These are phyloP conservation scores for Lichtheimia corymbifera DNA, from an alignment of 371 early-diverging fungal genomes.

Conservation along the genomic window DNA sequence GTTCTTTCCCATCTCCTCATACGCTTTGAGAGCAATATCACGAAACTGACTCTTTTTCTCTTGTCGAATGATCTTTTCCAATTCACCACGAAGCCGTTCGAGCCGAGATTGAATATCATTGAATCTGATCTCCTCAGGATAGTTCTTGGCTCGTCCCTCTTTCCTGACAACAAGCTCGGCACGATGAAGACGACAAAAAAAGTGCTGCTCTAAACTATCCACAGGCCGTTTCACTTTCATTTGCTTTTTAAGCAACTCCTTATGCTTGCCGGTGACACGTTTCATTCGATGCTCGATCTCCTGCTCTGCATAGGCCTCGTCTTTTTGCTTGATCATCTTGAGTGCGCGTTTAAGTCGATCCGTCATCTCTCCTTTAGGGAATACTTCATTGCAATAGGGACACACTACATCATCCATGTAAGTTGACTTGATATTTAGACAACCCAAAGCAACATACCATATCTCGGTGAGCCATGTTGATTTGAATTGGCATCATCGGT, in stretches of 20 bases:
- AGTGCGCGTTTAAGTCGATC: conserved; percentile 12
- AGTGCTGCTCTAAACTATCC: conserved; percentile 20
- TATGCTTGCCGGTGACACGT: conserved; percentile 6
- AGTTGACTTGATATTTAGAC: too few relatives aligned
- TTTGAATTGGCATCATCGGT: too few relatives aligned
- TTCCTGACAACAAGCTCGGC: conserved; percentile 48
- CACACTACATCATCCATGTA: conserved; percentile 1
- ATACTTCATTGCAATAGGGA: conserved; percentile 8
- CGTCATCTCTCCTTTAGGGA: conserved; percentile 5
- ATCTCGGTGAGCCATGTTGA: too few relatives aligned
- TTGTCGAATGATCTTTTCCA: conserved; percentile 39
- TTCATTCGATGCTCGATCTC: conserved; percentile 8
- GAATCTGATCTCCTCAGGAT: conserved; percentile 49
- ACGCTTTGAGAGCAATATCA: conserved; percentile 33
- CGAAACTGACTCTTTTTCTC: conserved; percentile 33
- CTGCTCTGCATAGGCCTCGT: conserved; percentile 11
- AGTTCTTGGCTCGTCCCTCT: conserved; percentile 33
- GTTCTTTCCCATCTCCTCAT: conserved; percentile 39
- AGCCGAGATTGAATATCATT: conserved; percentile 33
- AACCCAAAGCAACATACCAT: too few relatives aligned
- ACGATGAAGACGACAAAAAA: conserved; percentile 56
- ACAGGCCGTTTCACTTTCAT: conserved; percentile 10
- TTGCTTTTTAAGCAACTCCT: conserved; percentile 7
- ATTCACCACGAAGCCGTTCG: conserved; percentile 18
- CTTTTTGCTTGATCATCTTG: conserved; percentile 17